Base-by-base conservation (phyloP, 768 basidiomycete species). In the Termitomyces sp. region DNA sequence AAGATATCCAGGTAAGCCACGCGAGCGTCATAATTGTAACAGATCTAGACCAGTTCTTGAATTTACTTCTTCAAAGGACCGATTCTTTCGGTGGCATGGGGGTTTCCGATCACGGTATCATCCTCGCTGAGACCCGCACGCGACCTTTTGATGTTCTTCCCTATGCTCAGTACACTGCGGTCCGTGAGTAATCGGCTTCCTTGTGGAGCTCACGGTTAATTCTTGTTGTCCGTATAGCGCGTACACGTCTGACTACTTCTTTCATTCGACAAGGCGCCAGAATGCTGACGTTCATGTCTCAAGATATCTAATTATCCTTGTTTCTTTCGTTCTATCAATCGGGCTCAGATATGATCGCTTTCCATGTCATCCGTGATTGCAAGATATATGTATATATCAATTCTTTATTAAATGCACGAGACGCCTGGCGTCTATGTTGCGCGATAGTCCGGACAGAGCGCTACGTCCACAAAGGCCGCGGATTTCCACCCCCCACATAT, bases 81-180 rank as follows among this genome's bases (percentile, higher is more conserved):
- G 84, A 83, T 68, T 71, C 79, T 32, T 73, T 79, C 56, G 82
- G 82, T 53, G 69, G 68, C n/a, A 70, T 79, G 66, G 74, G 72
- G 44, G 68, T 84, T 47, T 79, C 82, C 18, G 79, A 80, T 36
- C 81, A 83, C 40, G 89, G 89, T 18, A 79, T 78, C 2, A 74
- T 83, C 26, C 80, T 97, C 26, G 88, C 91, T 44, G 79, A 85
- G 62, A 79, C 85, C n/a, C 78, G 80, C 43, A 92, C 94, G 26
- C 76, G 80, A 49, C 68, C 85, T 2, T 95, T 97, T 71, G 88
- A 93, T 52, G 92, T 94, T 55, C 76, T 90, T 33, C 76, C 86
- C 18, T 81, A 87, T 65, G 74, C 79, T 57, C 79, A 85, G 65
- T 97, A 96, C 71, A 76, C 82, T 60, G 92, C 90, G 52, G 87